Conservation (phyloP, 257 asterid genomes). For the Osmanthus fragrans region DNA sequence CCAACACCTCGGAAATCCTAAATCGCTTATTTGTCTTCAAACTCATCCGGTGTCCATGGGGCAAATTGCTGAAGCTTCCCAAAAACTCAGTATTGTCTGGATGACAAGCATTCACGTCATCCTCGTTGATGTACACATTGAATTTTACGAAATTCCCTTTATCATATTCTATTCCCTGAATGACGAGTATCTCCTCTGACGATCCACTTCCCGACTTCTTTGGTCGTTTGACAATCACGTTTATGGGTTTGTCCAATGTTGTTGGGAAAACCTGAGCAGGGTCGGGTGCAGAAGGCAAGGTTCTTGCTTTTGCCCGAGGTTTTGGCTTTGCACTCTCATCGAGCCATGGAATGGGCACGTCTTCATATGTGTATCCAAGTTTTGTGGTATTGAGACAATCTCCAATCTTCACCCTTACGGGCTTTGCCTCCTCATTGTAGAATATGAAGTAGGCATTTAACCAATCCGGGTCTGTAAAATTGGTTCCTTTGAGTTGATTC, state of each 20-base stretch:
- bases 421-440: constrained; percentile 13
- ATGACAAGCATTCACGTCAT: not conserved
- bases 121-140: constrained; percentile 9
- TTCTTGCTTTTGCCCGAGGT: not conserved
- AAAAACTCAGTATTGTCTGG: not conserved
- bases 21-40: not conserved
- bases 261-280: not conserved
- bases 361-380: not conserved
- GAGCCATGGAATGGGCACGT: constrained; percentile 6
- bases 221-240: not conserved
- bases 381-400: not conserved
- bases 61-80: constrained; percentile 20
- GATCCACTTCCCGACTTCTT: not conserved
- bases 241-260: not conserved
- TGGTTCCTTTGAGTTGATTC: not conserved
- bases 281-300: not conserved
- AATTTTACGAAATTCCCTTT: not conserved
- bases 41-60: not conserved
- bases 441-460: constrained; percentile 6
- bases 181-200: constrained; percentile 2
- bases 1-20: not conserved
- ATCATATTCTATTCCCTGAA: not conserved
- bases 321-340: not conserved
- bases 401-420: not conserved
- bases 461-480: constrained; percentile 14